phyloP scores from a whole-genome alignment of 805 yeast genomes.

The Ogataea salicorniae region DNA sequence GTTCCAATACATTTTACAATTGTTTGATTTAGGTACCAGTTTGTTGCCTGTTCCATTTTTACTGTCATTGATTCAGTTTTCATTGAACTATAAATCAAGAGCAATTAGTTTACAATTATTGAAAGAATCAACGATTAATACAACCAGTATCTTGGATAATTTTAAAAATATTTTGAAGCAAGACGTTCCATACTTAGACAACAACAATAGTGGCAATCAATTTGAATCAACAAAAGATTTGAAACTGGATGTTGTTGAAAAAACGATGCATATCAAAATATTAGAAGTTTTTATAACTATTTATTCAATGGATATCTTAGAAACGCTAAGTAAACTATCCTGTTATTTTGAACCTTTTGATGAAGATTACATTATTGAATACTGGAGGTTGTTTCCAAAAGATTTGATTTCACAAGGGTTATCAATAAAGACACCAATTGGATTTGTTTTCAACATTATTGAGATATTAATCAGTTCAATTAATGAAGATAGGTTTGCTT shows the following conservation, averaged over 20 bases:
- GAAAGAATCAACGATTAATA: slow-evolving; percentile 26
- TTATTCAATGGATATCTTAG: slow-evolving; percentile 53
- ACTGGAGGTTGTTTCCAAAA: slow-evolving; percentile 31
- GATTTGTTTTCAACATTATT: slow-evolving; percentile 46
- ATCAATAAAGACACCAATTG: slow-evolving; percentile 49
- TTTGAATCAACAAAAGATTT: slow-evolving; percentile 9
- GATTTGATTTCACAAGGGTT: slow-evolving; percentile 36
- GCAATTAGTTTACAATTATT: slow-evolving; percentile 44
- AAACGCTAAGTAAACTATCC: slow-evolving; percentile 34
- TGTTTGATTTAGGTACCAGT: slow-evolving; percentile 8
- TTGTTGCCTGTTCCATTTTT: slow-evolving; percentile 54
- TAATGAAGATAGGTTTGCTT: slow-evolving; percentile 27
- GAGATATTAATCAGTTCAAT: slow-evolving; percentile 47
- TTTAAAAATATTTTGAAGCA: slow-evolving; percentile 26
- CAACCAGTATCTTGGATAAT: slow-evolving; percentile 20
- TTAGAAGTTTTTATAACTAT: slow-evolving; percentile 47
- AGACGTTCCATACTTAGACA: slow-evolving; percentile 21
- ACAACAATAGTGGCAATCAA: slow-evolving; percentile 2
- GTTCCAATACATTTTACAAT: slow-evolving; percentile 24
- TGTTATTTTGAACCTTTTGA: slow-evolving; percentile 19
- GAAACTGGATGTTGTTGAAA: slow-evolving; percentile 20
- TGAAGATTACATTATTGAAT: slow-evolving; percentile 26
- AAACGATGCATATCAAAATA: slow-evolving; percentile 40
- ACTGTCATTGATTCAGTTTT: slow-evolving; percentile 49
- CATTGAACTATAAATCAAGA: slow-evolving; percentile 54